Evolutionary conservation across 2,329 filamentous ascomycete genomes (phyloP), one percentile per base, ranked within the genome.

Genomic region (Xylariaceae sp.): DNA sequence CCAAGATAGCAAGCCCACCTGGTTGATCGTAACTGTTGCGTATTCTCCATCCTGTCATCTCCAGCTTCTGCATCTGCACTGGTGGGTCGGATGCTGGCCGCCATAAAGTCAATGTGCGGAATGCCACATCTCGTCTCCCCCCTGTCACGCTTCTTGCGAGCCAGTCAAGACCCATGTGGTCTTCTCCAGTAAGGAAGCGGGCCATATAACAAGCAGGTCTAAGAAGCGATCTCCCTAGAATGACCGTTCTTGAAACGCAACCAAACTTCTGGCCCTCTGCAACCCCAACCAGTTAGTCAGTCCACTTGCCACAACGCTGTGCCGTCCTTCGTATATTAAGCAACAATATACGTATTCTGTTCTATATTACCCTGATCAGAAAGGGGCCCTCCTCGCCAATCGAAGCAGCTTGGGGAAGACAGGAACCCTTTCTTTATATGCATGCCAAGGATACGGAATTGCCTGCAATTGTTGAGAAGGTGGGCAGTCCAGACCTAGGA

Each of bases 321-420:
- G 68, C 70, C 68, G 68, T 69, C 62, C 64, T n/a, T 64, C 63
- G 62, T 73, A 74, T 73, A 74, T 73, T 75, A 67, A 59, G 59
- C 62, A 55, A 67, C 72, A 75, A 75, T 75, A 70, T 73, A 73
- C 72, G 64, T 71, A 67, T 70, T 68, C 72, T 69, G 68, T 65
- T 71, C 66, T 64, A 75, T 75, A 74, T 75, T 74, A 67, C 68
- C 61, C 70, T 68, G 61, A 67, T 67, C 60, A 68, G 61, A 70
- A 65, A 65, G 59, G 63, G 62, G 59, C 60, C 53, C 54, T 47
- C 58, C 43, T 73, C 68, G 65, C 70, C 72, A 75, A 72, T 73
- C 64, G 67, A 68, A 66, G 58, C 59, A 60, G 55, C 53, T 66
- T 68, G 62, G 61, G 64, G 64, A 64, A 67, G 59, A 33, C 61